A percentile compares a stretch with the other conserved stretches of the same genome.
phyloP scores from a whole-genome alignment of 2,329 filamentous ascomycete genomes.

The Calonectria fujianensis region DNA sequence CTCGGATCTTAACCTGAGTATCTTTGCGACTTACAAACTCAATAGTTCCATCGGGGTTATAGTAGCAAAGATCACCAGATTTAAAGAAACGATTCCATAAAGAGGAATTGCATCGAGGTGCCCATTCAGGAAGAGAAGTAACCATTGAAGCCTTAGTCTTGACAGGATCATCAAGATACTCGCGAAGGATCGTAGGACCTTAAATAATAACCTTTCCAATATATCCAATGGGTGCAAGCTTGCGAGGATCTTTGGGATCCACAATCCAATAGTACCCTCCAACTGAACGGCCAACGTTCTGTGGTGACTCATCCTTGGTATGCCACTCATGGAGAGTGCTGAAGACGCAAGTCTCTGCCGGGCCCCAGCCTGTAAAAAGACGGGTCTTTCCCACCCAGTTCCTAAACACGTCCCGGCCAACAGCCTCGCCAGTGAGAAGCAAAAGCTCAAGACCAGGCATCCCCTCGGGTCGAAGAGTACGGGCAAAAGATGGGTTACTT shows the following conservation, averaged over 20 bases:
- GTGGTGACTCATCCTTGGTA: not conserved
- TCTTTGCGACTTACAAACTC: slow-evolving; percentile 70
- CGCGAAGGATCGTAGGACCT: slow-evolving; percentile 49
- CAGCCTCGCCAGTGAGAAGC: slow-evolving; percentile 49
- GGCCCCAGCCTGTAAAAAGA: slow-evolving; percentile 52
- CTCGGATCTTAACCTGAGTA: slow-evolving; percentile 72
- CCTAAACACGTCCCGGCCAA: slow-evolving; percentile 42
- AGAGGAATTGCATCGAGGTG: slow-evolving; percentile 42
- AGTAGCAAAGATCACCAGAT: slow-evolving; percentile 53
- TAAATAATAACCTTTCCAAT: slow-evolving; percentile 49
- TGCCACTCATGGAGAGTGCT: slow-evolving; percentile 36
- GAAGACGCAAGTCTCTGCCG: slow-evolving; percentile 48
- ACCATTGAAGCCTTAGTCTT: slow-evolving; percentile 55
- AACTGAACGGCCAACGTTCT: slow-evolving; percentile 39
- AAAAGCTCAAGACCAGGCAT: slow-evolving; percentile 38
- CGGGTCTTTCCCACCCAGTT: slow-evolving; percentile 45
- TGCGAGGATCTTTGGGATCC: slow-evolving; percentile 44
- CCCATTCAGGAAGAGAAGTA: slow-evolving; percentile 53
- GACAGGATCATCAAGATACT: slow-evolving; percentile 48
- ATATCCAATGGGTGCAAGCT: slow-evolving; percentile 42
- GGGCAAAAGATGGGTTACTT: slow-evolving; percentile 46
- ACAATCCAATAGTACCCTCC: slow-evolving; percentile 46
- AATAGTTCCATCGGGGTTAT: slow-evolving; percentile 60
- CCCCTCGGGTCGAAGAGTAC: slow-evolving; percentile 46
- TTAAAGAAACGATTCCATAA: slow-evolving; percentile 47